Conservation (phyloP, 352 stramenopile species). For the Globisporangium canariense region DNA sequence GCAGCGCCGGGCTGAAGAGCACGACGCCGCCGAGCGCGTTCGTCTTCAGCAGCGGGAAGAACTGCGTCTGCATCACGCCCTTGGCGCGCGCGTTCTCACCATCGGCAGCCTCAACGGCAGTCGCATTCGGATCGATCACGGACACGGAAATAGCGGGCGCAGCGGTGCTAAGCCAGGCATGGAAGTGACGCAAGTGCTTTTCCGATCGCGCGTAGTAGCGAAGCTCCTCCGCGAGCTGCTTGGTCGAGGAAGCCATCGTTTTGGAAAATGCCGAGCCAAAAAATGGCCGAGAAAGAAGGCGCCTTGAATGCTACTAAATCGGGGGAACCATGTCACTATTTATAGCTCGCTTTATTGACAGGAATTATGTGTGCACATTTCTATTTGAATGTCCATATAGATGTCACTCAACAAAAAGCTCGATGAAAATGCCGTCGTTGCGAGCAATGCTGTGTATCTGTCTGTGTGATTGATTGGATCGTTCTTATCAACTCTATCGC, state of each 20-base stretch:
- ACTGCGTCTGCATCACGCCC: slow-evolving; percentile 14
- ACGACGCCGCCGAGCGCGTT: slow-evolving; percentile 60
- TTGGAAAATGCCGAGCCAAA: background rate
- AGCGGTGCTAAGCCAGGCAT: slow-evolving; percentile 52
- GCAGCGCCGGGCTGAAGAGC: slow-evolving; percentile 65
- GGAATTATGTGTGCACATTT: slow-evolving; percentile 6
- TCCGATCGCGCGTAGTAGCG: slow-evolving; percentile 75
- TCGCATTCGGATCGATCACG: slow-evolving; percentile 10
- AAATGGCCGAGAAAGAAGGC: background rate
- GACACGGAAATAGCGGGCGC: slow-evolving; percentile 20
- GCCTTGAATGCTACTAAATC: background rate
- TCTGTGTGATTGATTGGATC: slow-evolving; percentile 1
- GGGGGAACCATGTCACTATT: background rate
- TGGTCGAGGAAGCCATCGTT: slow-evolving; percentile 16
- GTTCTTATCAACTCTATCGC: background rate
- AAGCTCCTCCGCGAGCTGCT: slow-evolving; percentile 65
- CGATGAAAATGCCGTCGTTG: background rate
- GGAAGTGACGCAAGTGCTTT: slow-evolving; percentile 60
- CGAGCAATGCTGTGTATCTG: background rate
- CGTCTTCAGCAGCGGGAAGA: slow-evolving; percentile 61
- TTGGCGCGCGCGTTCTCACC: slow-evolving; percentile 35
- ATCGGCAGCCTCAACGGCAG: slow-evolving; percentile 9
- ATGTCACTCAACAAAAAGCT: no score
- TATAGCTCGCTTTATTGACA: background rate
- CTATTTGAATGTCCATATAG: background rate